Percentiles rank a stretch among this genome's conserved stretches.
phyloP scores from a whole-genome alignment of 2,329 filamentous ascomycete species.

The Pseudocercospora musae region DNA sequence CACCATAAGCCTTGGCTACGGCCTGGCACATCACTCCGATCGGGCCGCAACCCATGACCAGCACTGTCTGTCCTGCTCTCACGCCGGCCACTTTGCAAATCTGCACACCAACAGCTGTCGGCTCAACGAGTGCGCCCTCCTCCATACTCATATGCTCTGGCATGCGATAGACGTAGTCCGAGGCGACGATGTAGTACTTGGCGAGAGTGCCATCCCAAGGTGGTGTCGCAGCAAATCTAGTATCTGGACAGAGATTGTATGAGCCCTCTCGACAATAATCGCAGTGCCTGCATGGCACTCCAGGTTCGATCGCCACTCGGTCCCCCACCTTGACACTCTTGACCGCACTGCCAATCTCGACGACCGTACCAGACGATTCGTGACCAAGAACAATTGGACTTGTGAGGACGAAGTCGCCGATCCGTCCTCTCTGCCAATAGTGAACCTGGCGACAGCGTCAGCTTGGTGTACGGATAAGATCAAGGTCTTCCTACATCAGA shows the following conservation, averaged over 20 bases:
- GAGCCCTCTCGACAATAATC: slow-evolving; percentile 62
- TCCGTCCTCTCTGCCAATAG: slow-evolving; percentile 47
- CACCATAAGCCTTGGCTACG: slow-evolving; percentile 77
- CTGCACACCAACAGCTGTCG: slow-evolving; percentile 51
- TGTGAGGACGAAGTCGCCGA: slow-evolving; percentile 46
- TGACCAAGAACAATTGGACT: slow-evolving; percentile 44
- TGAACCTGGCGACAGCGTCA: slow-evolving; percentile 45
- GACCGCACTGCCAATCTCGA: slow-evolving; percentile 42
- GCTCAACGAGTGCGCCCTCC: slow-evolving; percentile 54
- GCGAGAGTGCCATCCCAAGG: slow-evolving; percentile 48
- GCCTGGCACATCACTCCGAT: slow-evolving; percentile 83
- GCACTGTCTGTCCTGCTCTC: slow-evolving; percentile 41
- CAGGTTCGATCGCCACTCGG: slow-evolving; percentile 50
- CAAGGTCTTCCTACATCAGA: slow-evolving; percentile 52
- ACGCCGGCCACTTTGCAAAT: slow-evolving; percentile 40
- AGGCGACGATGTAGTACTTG: slow-evolving; percentile 49
- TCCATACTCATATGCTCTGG: slow-evolving; percentile 47
- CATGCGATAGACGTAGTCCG: slow-evolving; percentile 49
- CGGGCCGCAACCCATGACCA: slow-evolving; percentile 47
- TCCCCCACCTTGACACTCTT: slow-evolving; percentile 46
- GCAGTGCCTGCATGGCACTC: slow-evolving; percentile 46
- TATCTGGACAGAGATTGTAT: slow-evolving; percentile 76
- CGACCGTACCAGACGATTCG: slow-evolving; percentile 36
- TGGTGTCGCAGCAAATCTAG: slow-evolving; percentile 50
- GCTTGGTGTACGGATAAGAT: neutral